Evolutionary conservation across 2,329 filamentous ascomycete genomes (phyloP), one percentile per base, ranked within the genome.

Genomic region (Pestalotiopsis sp.): DNA sequence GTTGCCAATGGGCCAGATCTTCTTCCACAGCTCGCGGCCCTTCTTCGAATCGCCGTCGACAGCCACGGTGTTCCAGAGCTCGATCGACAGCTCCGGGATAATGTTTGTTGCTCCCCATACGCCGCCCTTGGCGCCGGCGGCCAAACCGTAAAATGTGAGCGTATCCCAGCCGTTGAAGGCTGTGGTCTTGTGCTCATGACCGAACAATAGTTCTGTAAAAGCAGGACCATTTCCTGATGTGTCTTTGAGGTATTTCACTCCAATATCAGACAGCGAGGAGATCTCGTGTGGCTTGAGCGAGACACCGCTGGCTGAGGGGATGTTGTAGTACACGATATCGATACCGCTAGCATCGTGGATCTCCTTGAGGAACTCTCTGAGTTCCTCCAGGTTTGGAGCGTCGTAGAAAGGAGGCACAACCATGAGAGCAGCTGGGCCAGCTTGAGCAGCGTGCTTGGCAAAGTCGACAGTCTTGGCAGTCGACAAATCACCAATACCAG

Each of bases 121-220:
- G 3, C 80, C 82, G 3, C 84, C 84, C 59, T 82, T 82, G 9
- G 82, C 82, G 0, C 84, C 84, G 0, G 83, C 83, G 0, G 81
- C 82, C 10, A 86, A 74, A 10, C 84, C 83, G 69, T 86, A 86
- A 71, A 86, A 86, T 0, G 84, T 86, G 17, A 86, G 74, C 0
- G 83, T 86, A 68, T 86, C 84, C 84, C 84, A 86, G 1, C 84
- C 84, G 67, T 86, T 86, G 72, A 86, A 85, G 0, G 81, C 78
- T 1, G 82, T 85, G 68, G 85, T 81, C 2, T 74, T 73, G 22
- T 79, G 72, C 4, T 72, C 71, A 35, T 71, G 68, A 65, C 77
- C 77, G 69, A 86, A 85, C 3, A 86, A 75, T 14, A 86, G 71
- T 67, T 86, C 83, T 1, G 83, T 86, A 4, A 85, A 74, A 0